Evolutionary conservation across 495 filamentous ascomycete genomes (phyloP).

Genomic region (Amphirosellinia nigrospora): DNA sequence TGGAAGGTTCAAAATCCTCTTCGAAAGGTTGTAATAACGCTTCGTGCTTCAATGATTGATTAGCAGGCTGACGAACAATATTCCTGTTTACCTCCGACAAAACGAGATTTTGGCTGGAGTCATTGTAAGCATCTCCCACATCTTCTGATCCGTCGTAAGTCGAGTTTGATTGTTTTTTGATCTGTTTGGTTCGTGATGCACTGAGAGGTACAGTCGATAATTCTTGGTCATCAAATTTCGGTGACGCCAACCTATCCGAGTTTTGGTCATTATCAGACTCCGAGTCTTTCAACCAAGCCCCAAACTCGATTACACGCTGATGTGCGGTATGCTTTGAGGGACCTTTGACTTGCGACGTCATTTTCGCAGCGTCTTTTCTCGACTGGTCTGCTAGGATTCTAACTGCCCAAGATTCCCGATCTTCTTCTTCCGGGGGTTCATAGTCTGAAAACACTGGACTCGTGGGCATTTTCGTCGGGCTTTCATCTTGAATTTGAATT

Average conservation of each 20-base stretch:
- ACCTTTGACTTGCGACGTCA: conserved; percentile 1
- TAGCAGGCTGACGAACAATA: conserved; percentile 30
- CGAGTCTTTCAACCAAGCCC: not conserved
- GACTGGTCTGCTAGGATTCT: conserved; percentile 27
- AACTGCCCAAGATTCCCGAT: conserved; percentile 25
- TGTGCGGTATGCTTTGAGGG: conserved; percentile 3
- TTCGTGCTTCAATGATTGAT: conserved; percentile 27
- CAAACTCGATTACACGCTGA: not conserved
- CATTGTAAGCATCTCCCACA: not conserved
- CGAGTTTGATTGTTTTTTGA: conserved; percentile 18
- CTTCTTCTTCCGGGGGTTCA: conserved; percentile 25
- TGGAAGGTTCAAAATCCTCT: conserved; percentile 55
- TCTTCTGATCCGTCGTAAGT: conserved; percentile 27
- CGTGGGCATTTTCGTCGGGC: conserved; percentile 26
- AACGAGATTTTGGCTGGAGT: conserved; percentile 14
- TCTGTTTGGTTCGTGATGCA: not conserved
- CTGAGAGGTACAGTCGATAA: not conserved
- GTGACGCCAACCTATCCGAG: not conserved
- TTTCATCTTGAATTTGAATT: conserved; percentile 30
- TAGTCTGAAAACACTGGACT: conserved; percentile 22
- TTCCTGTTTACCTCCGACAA: conserved; percentile 36
- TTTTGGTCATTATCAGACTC: not conserved
- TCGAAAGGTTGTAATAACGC: conserved; percentile 10
- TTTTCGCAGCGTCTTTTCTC: conserved; percentile 2
- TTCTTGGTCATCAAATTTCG: not conserved